phyloP scores from a whole-genome alignment of 1,284 basidiomycete genomes.

The Melampsora occidentalis region DNA sequence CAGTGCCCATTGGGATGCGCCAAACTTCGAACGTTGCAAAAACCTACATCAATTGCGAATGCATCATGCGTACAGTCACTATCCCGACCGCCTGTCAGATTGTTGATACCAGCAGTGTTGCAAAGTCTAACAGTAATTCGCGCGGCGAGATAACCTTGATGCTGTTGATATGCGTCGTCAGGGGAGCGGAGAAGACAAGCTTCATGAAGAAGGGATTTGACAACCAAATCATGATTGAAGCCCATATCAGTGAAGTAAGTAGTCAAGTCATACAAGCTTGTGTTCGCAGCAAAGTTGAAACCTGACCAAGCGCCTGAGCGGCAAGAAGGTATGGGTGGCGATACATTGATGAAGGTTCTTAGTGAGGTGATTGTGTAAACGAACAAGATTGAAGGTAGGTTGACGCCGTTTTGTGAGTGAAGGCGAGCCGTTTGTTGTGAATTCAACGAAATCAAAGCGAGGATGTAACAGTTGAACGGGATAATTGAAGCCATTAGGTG shows the following conservation, averaged over 20 bases:
- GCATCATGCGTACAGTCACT: neutral
- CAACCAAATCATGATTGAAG: conserved; percentile 5
- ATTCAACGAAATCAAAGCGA: neutral
- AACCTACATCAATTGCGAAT: conserved; percentile 33
- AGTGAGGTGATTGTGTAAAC: neutral
- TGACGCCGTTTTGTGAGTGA: neutral
- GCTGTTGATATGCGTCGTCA: neutral
- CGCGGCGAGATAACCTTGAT: conserved; percentile 17
- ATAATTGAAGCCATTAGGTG: neutral
- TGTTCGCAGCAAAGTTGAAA: neutral
- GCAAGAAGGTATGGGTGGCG: neutral
- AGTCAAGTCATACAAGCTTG: neutral
- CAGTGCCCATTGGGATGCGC: neutral
- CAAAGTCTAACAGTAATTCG: conserved; percentile 28
- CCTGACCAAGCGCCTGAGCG: neutral
- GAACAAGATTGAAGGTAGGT: conserved; percentile 13
- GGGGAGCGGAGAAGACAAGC: neutral
- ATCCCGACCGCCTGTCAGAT: neutral
- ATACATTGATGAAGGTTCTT: neutral
- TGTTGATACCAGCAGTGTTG: conserved; percentile 31
- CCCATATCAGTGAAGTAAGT: conserved; percentile 17
- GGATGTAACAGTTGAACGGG: neutral
- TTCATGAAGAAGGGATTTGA: neutral
- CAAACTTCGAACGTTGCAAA: neutral
- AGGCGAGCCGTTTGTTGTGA: neutral